Percentiles rank a stretch among this genome's conserved stretches.
Conservation (phyloP, 1,284 basidiomycete species). For the Hemileccinum hortonii region DNA sequence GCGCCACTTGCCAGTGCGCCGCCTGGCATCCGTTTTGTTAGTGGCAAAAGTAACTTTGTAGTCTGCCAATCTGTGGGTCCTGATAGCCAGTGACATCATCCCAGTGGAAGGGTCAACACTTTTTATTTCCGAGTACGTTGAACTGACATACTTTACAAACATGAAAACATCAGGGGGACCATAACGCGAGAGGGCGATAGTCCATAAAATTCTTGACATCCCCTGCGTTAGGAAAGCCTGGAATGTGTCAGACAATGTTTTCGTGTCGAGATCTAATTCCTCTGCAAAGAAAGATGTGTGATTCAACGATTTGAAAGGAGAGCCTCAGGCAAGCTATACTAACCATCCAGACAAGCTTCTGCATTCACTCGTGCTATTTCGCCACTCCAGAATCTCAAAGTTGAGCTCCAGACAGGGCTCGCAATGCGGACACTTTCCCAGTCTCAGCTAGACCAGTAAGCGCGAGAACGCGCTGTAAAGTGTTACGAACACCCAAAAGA, state of each 20-base stretch:
- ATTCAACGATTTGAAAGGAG: not conserved
- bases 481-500: not conserved
- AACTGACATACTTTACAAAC: too few species aligned
- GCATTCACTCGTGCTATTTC: slow-evolving; percentile 55
- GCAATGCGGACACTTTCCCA: slow-evolving; percentile 86
- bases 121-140: too few species aligned
- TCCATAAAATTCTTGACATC: too few species aligned
- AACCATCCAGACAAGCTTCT: slow-evolving; percentile 10
- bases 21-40: too few species aligned
- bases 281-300: slow-evolving; percentile 9
- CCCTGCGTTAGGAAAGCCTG: slow-evolving; percentile 73
- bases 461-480: slow-evolving; percentile 71
- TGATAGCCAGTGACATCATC: too few species aligned
- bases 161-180: too few species aligned
- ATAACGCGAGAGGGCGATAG: too few species aligned
- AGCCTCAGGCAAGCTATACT: not conserved
- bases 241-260: slow-evolving; percentile 73
- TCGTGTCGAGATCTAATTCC: slow-evolving; percentile 40
- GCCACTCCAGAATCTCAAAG: slow-evolving; percentile 87
- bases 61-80: too few species aligned
- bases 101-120: too few species aligned
- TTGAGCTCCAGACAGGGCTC: slow-evolving; percentile 75
- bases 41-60: too few species aligned
- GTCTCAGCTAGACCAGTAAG: slow-evolving; percentile 89
- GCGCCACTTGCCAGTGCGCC: too few species aligned